Conservation (phyloP, 2,329 filamentous ascomycete species). For the Colletotrichum shisoi region DNA sequence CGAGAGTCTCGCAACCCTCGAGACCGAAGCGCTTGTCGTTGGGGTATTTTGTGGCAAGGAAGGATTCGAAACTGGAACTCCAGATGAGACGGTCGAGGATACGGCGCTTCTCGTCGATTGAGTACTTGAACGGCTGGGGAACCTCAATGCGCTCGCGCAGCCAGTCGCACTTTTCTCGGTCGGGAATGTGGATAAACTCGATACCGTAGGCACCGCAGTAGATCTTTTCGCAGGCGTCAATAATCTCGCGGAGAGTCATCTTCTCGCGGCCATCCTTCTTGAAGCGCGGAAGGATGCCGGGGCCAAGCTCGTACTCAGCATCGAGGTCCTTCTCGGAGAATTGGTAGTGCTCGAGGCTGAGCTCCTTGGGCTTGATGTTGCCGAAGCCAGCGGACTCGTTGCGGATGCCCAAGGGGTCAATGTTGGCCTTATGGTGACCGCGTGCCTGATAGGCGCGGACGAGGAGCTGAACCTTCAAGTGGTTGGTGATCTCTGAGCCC, state of each 20-base stretch:
- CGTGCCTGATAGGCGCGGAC: conserved; percentile 97
- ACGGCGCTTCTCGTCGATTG: conserved; percentile 95
- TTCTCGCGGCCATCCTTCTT: conserved; percentile 87
- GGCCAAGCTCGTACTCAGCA: conserved; percentile 88
- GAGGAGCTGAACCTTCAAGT: conserved; percentile 96
- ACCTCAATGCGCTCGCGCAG: conserved; percentile 94
- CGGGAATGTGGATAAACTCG: conserved; percentile 98
- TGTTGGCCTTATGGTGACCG: conserved; percentile 97
- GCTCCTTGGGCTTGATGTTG: conserved; percentile 88
- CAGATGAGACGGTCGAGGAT: conserved; percentile 98
- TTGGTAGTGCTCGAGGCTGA: conserved; percentile 91
- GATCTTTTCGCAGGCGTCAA: conserved; percentile 89
- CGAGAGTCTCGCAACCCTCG: conserved; percentile 94
- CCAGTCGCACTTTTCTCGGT: conserved; percentile 98
- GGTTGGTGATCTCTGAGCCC: conserved; percentile 85
- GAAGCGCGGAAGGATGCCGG: conserved; percentile 94
- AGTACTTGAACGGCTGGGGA: conserved; percentile 94
- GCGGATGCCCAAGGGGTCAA: conserved; percentile 93
- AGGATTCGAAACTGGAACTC: conserved; percentile 96
- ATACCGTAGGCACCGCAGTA: conserved; percentile 98
- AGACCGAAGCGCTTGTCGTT: conserved; percentile 99
- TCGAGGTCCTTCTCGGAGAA: conserved; percentile 95
- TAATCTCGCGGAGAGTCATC: conserved; percentile 96
- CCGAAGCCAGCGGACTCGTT: conserved; percentile 84
- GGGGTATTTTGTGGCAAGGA: conserved; percentile 96